Base-by-base conservation (phyloP, 2,329 filamentous ascomycete genomes). In the Pestalotiopsis fici region DNA sequence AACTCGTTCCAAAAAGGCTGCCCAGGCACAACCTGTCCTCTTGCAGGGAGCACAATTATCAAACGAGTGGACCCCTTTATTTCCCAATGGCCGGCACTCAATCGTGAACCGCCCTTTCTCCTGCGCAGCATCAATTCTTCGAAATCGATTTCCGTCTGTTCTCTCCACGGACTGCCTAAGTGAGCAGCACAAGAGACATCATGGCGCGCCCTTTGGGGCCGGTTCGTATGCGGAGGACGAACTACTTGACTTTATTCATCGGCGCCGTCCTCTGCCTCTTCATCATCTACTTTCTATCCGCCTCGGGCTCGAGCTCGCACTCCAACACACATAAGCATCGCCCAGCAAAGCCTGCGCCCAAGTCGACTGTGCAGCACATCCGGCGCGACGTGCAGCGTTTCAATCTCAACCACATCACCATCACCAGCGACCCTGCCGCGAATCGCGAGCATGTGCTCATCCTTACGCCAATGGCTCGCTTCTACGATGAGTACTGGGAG, bases 401-500 rank as follows among this genome's bases (percentile, higher is more conserved):
- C 84, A 90, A 97, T 79, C 91, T 99, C 81, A 98, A 98, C 85
- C 95, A 95, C 81, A 88, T 98, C 73, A 98, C 95, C 56, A 93
- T 93, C 67, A 92, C 95, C 23, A 79, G 86, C 64, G 87, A 92
- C 71, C 93, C 96, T 1, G 83, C 94, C 63, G 88, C 86, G 69
- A 96, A 97, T 77, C 85, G 89, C 71, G 96, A 99, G 83, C 92
- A 91, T 64, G 87, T 99, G 68, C 90, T 99, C 66, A 93, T 99
- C 76, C 87, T 99, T 69, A 98, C 96, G 1, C 96, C 96, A 11
- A 90, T 99, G 82, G 92, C 94, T 37, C 90, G 93, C 70, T 99
- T 98, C 85, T 98, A 98, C 81, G 91, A 93, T 74, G 90, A 88
- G 73, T 99, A 98, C 84, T 99, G 96, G 95, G 91, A 97, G 79